These are phyloP conservation scores for Strobilomyces echinocephalus DNA, from an alignment of 768 basidiomycete species.

Conservation along the genomic window DNA sequence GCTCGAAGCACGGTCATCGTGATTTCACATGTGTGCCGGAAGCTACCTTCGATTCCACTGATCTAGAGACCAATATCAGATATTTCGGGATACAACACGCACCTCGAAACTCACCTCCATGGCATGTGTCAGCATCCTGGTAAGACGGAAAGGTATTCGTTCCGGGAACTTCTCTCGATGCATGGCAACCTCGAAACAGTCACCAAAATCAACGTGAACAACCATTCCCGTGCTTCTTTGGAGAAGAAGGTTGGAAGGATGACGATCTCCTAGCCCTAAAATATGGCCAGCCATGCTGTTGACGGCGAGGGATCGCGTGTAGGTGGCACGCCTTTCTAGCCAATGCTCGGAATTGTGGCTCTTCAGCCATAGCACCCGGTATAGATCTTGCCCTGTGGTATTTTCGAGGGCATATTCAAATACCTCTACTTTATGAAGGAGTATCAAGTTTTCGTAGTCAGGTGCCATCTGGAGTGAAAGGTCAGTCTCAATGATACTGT, in stretches of 20 bases:
- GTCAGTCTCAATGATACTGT: constrained; percentile 1
- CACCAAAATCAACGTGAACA: constrained; percentile 96
- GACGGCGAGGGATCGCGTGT: constrained; percentile 91
- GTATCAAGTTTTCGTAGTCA: constrained; percentile 90
- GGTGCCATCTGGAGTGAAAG: constrained; percentile 82
- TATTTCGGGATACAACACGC: background rate
- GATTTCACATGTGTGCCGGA: constrained; percentile 91
- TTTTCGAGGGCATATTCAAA: constrained; percentile 99
- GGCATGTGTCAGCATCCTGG: constrained; percentile 96
- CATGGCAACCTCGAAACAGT: constrained; percentile 98
- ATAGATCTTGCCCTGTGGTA: constrained; percentile 96
- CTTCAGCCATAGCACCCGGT: constrained; percentile 95
- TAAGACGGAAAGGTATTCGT: constrained; percentile 96
- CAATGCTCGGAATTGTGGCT: constrained; percentile 94
- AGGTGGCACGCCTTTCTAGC: constrained; percentile 93
- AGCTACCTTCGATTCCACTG: constrained; percentile 97
- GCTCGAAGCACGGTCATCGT: constrained; percentile 96
- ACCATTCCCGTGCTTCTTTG: constrained; percentile 91
- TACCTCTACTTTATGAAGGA: constrained; percentile 97
- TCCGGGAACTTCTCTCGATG: constrained; percentile 98
- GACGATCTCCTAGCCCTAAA: constrained; percentile 91
- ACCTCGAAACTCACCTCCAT: constrained; percentile 73
- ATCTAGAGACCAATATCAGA: constrained; percentile 51
- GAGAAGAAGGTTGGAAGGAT: constrained; percentile 91
- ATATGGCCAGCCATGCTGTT: constrained; percentile 99